Evolutionary conservation across 345 rosid genomes (phyloP).

Genomic region (Geranium brycei): DNA sequence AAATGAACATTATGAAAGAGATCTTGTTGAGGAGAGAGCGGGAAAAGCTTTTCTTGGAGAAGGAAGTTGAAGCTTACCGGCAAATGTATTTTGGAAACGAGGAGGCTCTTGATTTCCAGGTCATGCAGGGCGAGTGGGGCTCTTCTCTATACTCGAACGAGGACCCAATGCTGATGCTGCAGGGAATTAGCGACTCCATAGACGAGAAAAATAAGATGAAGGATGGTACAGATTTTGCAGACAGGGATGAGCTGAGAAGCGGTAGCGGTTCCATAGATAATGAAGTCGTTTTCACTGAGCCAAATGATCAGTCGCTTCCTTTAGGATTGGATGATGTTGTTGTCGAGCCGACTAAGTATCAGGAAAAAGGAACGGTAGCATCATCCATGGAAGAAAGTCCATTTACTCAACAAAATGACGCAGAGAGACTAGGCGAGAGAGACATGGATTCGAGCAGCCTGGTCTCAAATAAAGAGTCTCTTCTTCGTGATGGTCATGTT

Average conservation of each 20-base stretch:
- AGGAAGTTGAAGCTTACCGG: conserved; percentile 62
- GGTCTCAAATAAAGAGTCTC: background rate
- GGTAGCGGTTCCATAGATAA: no score
- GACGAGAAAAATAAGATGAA: conserved; percentile 12
- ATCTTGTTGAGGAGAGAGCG: conserved; percentile 53
- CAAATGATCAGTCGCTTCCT: conserved; percentile 14
- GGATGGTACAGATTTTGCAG: conserved; percentile 7
- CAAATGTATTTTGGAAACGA: conserved; percentile 19
- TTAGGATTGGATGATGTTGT: background rate
- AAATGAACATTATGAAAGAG: conserved; percentile 72
- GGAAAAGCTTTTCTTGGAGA: conserved; percentile 68
- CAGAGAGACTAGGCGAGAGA: conserved; percentile 2
- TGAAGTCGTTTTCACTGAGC: conserved; percentile 7
- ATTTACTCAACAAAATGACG: conserved; percentile 8
- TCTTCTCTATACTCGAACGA: conserved; percentile 9
- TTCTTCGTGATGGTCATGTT: background rate
- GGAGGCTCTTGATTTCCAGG: conserved; percentile 3
- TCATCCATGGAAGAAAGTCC: conserved; percentile 11
- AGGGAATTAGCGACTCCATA: conserved; percentile 13
- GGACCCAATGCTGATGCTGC: conserved; percentile 10
- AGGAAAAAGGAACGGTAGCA: conserved; percentile 12
- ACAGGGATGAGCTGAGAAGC: no score
- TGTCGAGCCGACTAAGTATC: background rate
- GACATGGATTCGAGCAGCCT: background rate
- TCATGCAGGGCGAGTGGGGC: conserved; percentile 9